Evolutionary conservation across 345 rosid genomes (phyloP), one percentile per base, ranked within the genome.

Genomic region (Kernera saxatilis): DNA sequence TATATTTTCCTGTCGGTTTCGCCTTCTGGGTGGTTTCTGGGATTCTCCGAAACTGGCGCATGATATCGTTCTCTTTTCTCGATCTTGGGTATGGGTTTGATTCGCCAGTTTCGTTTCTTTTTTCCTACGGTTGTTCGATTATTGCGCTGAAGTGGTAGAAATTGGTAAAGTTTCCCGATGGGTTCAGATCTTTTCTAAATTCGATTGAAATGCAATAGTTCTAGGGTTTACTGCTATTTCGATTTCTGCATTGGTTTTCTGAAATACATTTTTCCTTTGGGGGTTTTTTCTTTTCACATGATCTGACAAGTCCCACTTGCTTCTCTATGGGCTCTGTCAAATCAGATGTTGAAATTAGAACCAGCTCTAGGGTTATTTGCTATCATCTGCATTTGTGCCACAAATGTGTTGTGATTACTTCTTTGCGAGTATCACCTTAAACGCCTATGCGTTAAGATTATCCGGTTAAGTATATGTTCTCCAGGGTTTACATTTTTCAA

Each of bases 171-270:
- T 64, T 56, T 54, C 2, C 50, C 21, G 0, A 32, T 52, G 30
- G 30, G 51, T 25, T 72, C 44, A 33, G 63, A 60, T 62, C 5
- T 67, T 44, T 51, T 27, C 9, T 35, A 0, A 19, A 32, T 69
- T 41, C 56, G 61, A 66, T 72, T 72, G 66, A 7, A 55, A 40
- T 50, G 59, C 40, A 15, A 33, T 27, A 10, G 27, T 62, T 73
- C 62, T 73, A 78, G 75, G 78, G 72, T 73, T 73, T 73, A 25
- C 5, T 46, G 29, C 63, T 55, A 9, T 49, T 60, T 57, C 41
- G 18, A 25, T 68, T 61, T 43, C 71, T 68, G 67, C 77, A 62
- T 73, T 78, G 60, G 40, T 19, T 48, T 67, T 45, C 48, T 67
- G 1, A 45, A 2, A 15, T 5, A 2, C 43, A 45, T n/a, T 26